Evolutionary conservation across 2,329 filamentous ascomycete species (phyloP).

Genomic region (Microsporum audouinii): DNA sequence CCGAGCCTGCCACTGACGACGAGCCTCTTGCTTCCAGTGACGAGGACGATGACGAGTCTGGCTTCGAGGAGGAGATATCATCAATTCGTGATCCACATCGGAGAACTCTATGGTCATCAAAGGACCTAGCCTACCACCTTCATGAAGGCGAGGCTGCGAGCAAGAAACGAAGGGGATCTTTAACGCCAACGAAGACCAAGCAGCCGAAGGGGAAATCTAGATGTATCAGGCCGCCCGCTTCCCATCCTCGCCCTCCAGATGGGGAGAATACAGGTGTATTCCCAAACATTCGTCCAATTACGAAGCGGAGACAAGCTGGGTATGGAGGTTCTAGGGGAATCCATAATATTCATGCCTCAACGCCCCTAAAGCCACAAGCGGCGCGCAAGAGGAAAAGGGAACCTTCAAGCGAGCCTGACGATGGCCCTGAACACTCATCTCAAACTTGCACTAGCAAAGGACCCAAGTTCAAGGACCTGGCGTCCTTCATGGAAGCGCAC

Average conservation of each 20-base stretch:
- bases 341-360: neutral
- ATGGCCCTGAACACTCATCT: neutral
- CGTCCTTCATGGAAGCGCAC: constrained; percentile 19
- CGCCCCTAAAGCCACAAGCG: neutral
- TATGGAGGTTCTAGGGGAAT: neutral
- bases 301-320: too few relatives aligned
- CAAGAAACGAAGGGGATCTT: constrained; percentile 3
- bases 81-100: neutral
- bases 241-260: neutral
- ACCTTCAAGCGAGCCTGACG: neutral
- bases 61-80: constrained; percentile 6
- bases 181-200: neutral
- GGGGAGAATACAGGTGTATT: neutral
- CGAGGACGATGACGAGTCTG: constrained; percentile 11
- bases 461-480: neutral
- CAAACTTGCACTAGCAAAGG: neutral
- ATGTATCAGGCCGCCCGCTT: neutral
- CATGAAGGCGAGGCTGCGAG: neutral
- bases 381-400: neutral
- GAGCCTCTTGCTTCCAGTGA: constrained; percentile 28
- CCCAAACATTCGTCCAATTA: neutral
- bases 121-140: constrained; percentile 1
- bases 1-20: constrained; percentile 24
- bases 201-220: neutral
- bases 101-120: constrained; percentile 3